These are phyloP conservation scores for Hypoxylon fuscum DNA, from an alignment of 495 filamentous ascomycete species.

Conservation along the genomic window DNA sequence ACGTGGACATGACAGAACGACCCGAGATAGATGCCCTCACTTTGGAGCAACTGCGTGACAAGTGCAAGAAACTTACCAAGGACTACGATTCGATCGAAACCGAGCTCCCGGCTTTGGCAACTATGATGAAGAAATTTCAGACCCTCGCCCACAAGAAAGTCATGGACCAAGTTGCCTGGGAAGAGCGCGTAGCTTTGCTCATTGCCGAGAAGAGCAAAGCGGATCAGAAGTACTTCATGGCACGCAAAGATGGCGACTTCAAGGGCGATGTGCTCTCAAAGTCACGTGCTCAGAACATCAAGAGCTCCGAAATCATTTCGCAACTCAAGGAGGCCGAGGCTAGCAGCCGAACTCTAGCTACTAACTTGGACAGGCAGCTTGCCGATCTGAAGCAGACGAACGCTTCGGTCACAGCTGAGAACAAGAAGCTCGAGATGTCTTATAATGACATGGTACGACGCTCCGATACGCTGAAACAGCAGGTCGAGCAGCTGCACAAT, in stretches of 20 bases:
- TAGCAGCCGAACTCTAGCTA: constrained; percentile 66
- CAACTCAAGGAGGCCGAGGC: constrained; percentile 90
- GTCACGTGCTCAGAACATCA: constrained; percentile 80
- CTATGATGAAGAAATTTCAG: constrained; percentile 85
- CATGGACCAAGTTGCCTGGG: constrained; percentile 72
- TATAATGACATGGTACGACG: constrained; percentile 71
- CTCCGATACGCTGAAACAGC: constrained; percentile 76
- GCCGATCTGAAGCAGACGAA: constrained; percentile 81
- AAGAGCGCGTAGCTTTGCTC: constrained; percentile 79
- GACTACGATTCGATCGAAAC: constrained; percentile 84
- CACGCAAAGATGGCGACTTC: constrained; percentile 91
- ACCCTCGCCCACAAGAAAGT: constrained; percentile 87
- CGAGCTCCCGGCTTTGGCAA: constrained; percentile 86
- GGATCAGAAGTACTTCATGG: constrained; percentile 95
- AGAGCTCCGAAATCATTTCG: constrained; percentile 91
- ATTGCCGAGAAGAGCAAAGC: constrained; percentile 93
- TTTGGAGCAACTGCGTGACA: constrained; percentile 74
- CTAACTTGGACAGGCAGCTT: constrained; percentile 88
- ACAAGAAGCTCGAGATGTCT: constrained; percentile 75
- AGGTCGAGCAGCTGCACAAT: constrained; percentile 78
- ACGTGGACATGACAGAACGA: constrained; percentile 54
- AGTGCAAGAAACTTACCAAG: constrained; percentile 75
- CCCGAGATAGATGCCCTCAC: constrained; percentile 62
- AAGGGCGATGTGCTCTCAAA: constrained; percentile 78
- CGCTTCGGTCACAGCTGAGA: constrained; percentile 69